Evolutionary conservation across 129 eudicot species (phyloP), one percentile per base, ranked within the genome.

Genomic region (Escallonia rubra): DNA sequence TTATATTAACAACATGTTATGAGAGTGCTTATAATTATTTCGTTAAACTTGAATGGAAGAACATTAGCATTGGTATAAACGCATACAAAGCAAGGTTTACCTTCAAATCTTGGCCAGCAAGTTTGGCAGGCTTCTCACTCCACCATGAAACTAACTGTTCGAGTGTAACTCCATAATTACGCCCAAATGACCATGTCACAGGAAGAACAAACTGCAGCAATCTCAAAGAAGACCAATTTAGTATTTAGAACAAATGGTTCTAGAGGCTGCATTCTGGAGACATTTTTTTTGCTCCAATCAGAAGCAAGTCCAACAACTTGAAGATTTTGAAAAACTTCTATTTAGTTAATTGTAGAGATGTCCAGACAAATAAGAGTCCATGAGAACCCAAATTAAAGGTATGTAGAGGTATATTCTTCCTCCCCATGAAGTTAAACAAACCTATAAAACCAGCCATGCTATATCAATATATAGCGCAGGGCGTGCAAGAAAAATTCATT

Each of bases 41-140:
- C n/a, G 10, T 11, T 54, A 54, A 54, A 7, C 7, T 14, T n/a
- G n/a, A 61, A 43, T 52, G 41, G 38, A 63, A 62, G 34, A 62
- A 7, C 66, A 12, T 47, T 16, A 5, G 57, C 42, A 34, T 69
- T 44, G 38, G 43, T 6, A 13, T 14, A 69, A 8, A 1, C 10
- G 60, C 15, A 12, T 52, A 48, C 45, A 43, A 49, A 39, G 14
- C 13, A 43, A 50, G 53, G 40, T 55, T 3, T 68, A 87, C 91
- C 91, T 87, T 86, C 9, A 72, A 47, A 72, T 70, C 76, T 61
- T 76, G 90, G 73, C 89, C 83, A 55, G 99, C 96, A 72, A 94
- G 99, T 81, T 87, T 89, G 67, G 99, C 95, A n/a, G 99, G 99
- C 76, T 73, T 90, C 72, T 85, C 93, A 61, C 99, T 94, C 99